A percentile compares a stretch with the other conserved stretches of the same genome.
Conservation (phyloP, 495 filamentous ascomycete species). For the Cladorrhinum samala region DNA sequence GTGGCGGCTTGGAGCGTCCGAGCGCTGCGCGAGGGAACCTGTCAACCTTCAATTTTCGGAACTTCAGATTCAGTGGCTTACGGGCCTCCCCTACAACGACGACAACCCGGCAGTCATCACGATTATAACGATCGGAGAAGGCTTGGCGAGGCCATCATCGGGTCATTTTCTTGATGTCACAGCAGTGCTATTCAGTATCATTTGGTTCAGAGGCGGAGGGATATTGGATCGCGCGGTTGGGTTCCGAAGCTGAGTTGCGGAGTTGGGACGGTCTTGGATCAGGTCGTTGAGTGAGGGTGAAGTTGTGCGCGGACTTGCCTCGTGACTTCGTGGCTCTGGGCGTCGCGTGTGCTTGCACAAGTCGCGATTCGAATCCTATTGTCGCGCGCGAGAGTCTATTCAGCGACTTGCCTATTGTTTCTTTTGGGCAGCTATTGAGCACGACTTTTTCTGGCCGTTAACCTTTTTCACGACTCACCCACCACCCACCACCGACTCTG, state of each 20-base stretch:
- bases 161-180: conserved; percentile 18
- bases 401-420: background rate
- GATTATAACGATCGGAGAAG: background rate
- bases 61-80: background rate
- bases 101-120: background rate
- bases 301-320: too few relatives aligned
- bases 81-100: conserved; percentile 2
- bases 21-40: background rate
- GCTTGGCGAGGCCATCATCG: background rate
- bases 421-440: background rate
- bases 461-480: background rate
- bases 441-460: too few relatives aligned
- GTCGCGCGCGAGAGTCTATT: background rate
- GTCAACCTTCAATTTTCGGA: conserved; percentile 11
- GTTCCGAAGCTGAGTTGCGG: background rate
- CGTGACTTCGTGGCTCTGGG: too few relatives aligned
- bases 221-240: conserved; percentile 4
- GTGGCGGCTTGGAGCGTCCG: conserved; percentile 12
- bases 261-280: background rate
- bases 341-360: background rate
- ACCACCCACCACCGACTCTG: too few relatives aligned
- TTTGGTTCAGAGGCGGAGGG: conserved; percentile 21
- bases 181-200: background rate
- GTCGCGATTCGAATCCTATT: background rate
- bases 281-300: background rate